These are phyloP conservation scores for Mycena citricolor DNA, from an alignment of 1,284 basidiomycete genomes.

Conservation along the genomic window DNA sequence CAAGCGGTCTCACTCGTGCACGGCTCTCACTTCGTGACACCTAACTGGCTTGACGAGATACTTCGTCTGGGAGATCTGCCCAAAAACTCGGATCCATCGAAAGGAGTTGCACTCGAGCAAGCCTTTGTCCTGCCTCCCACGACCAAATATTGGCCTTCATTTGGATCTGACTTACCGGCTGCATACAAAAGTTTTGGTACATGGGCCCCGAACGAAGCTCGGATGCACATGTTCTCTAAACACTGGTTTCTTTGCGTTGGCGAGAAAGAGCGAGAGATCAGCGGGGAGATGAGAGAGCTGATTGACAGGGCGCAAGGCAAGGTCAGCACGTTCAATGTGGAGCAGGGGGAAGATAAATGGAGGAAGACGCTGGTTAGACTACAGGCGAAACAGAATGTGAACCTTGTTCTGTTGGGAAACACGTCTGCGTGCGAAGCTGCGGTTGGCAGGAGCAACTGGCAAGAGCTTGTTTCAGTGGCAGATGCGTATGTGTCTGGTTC, in stretches of 20 bases:
- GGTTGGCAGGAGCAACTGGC: slow-evolving; percentile 53
- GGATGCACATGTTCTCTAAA: slow-evolving; percentile 49
- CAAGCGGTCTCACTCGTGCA: slow-evolving; percentile 58
- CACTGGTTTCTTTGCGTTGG: slow-evolving; percentile 60
- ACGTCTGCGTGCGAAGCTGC: slow-evolving; percentile 44
- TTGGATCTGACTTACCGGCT: slow-evolving; percentile 47
- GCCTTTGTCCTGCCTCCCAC: slow-evolving; percentile 48
- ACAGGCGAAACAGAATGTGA: slow-evolving; percentile 46
- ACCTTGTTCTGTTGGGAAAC: slow-evolving; percentile 54
- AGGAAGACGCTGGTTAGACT: slow-evolving; percentile 51
- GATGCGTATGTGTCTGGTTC: slow-evolving; percentile 41
- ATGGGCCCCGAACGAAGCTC: slow-evolving; percentile 66
- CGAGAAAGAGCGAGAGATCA: slow-evolving; percentile 50
- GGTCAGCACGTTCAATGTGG: slow-evolving; percentile 58
- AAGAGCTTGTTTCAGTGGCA: slow-evolving; percentile 48
- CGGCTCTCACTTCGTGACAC: slow-evolving; percentile 54
- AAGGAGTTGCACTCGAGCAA: slow-evolving; percentile 45
- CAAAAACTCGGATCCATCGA: slow-evolving; percentile 34
- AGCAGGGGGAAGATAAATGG: slow-evolving; percentile 47
- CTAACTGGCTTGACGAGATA: slow-evolving; percentile 63
- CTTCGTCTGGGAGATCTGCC: slow-evolving; percentile 45
- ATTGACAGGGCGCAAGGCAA: slow-evolving; percentile 54
- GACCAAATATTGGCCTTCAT: slow-evolving; percentile 56
- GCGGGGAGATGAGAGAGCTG: slow-evolving; percentile 48
- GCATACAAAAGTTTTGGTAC: slow-evolving; percentile 49